phyloP scores from a whole-genome alignment of 805 yeast species.

The Hanseniaspora lachancei region DNA sequence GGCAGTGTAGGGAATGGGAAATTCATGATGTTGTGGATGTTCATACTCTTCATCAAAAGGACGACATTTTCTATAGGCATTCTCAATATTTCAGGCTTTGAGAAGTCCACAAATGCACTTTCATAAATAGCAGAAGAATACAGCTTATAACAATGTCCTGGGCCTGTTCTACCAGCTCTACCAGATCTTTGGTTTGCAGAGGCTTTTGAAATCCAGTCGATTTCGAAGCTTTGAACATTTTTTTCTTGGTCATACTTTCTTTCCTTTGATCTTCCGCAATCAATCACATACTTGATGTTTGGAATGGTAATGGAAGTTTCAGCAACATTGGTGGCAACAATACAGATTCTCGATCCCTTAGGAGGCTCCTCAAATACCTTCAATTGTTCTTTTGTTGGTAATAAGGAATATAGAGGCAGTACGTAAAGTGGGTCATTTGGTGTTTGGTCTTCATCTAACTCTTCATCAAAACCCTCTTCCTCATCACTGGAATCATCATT shows the following conservation, averaged over 20 bases:
- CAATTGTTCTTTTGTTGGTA: conserved; percentile 93
- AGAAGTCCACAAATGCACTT: conserved; percentile 66
- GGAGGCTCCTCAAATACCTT: conserved; percentile 83
- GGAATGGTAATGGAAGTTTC: conserved; percentile 96
- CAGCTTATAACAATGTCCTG: conserved; percentile 90
- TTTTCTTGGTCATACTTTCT: conserved; percentile 67
- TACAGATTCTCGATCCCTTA: conserved; percentile 69
- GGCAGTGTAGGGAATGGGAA: conserved; percentile 98
- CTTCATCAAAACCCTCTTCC: conserved; percentile 57
- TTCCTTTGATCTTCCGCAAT: conserved; percentile 88
- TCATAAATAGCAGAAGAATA: conserved; percentile 91
- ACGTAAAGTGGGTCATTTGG: conserved; percentile 73
- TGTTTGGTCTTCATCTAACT: conserved; percentile 55
- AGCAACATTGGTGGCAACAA: conserved; percentile 94
- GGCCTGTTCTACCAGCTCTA: conserved; percentile 97
- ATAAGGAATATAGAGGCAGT: conserved; percentile 76
- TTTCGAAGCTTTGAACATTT: conserved; percentile 84
- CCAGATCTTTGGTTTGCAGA: conserved; percentile 92
- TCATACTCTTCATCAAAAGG: conserved; percentile 91
- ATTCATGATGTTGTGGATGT: conserved; percentile 75
- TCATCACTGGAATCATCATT: conserved; percentile 24
- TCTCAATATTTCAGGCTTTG: conserved; percentile 78
- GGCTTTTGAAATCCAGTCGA: conserved; percentile 89
- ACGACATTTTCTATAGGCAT: conserved; percentile 98
- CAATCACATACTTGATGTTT: conserved; percentile 86